Conservation (phyloP, 83 land plant genomes). For the Larix sibirica region DNA sequence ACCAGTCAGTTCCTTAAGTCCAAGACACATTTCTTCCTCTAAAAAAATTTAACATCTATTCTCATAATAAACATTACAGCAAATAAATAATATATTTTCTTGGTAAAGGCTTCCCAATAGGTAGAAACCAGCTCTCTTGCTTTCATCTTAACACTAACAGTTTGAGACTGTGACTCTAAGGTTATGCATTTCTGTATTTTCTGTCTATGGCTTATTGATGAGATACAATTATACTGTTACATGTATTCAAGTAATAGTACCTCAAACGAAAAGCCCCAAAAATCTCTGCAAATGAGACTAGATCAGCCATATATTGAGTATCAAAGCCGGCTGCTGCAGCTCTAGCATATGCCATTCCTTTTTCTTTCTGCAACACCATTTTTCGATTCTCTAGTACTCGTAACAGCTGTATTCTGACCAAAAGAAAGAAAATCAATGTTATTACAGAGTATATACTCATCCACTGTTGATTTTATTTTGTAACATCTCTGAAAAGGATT, state of each 20-base stretch:
- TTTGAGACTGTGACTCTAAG: not conserved
- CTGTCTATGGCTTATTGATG: not conserved
- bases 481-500: not conserved
- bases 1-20: slow-evolving; percentile 5
- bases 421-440: not conserved
- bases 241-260: slow-evolving; percentile 12
- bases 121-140: not conserved
- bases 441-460: not conserved
- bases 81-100: not conserved
- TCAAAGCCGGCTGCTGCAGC: slow-evolving; percentile 61
- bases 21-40: not conserved
- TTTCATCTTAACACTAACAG: not conserved
- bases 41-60: not conserved
- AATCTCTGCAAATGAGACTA: slow-evolving; percentile 53
- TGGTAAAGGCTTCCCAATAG: not conserved
- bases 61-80: not conserved
- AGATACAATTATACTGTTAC: not conserved
- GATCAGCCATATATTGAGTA: slow-evolving; percentile 44
- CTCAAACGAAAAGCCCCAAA: slow-evolving; percentile 76
- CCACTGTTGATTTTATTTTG: not conserved
- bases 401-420: slow-evolving; percentile 42
- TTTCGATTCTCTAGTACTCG: slow-evolving; percentile 58
- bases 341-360: slow-evolving; percentile 77
- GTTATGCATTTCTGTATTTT: not conserved
- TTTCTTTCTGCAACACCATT: slow-evolving; percentile 56